Conservation (phyloP, 345 rosid genomes). For the Gossypium sturtianum region DNA sequence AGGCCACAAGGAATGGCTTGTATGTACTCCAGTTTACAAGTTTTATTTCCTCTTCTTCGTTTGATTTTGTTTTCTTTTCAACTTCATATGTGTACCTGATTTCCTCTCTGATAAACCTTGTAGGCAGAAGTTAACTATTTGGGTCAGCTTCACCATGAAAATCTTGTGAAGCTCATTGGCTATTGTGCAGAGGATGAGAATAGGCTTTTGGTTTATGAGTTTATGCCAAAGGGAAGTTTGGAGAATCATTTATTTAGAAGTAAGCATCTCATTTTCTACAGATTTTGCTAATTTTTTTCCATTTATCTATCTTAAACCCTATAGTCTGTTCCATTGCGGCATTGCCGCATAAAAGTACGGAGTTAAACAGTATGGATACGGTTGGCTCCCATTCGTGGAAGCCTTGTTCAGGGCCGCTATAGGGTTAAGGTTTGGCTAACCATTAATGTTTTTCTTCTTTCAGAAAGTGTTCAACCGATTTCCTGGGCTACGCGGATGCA, state of each 20-base stretch:
- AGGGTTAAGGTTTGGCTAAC: neutral
- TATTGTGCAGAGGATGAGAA: conserved; percentile 64
- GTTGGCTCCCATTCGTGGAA: neutral
- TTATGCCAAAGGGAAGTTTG: conserved; percentile 81
- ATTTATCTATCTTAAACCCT: neutral
- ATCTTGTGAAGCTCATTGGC: conserved; percentile 85
- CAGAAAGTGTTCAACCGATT: conserved; percentile 56
- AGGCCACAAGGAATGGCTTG: conserved; percentile 81
- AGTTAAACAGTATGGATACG: neutral
- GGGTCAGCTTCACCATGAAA: conserved; percentile 67
- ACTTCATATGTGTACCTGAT: neutral
- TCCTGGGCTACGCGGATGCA: conserved; percentile 46
- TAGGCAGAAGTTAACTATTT: conserved; percentile 84
- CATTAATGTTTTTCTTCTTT: neutral
- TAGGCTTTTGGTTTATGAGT: conserved; percentile 76
- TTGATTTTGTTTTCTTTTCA: neutral
- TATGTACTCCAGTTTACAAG: conserved; percentile 23
- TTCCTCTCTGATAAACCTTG: conserved; percentile 6
- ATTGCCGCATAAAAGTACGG: neutral
- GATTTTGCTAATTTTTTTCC: neutral
- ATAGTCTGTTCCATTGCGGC: neutral
- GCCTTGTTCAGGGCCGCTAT: neutral
- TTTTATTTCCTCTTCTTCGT: neutral
- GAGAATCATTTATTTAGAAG: conserved; percentile 90
- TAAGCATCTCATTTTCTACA: conserved; percentile 25